Conservation (phyloP, 495 filamentous ascomycete species). For the Podospora sp. region DNA sequence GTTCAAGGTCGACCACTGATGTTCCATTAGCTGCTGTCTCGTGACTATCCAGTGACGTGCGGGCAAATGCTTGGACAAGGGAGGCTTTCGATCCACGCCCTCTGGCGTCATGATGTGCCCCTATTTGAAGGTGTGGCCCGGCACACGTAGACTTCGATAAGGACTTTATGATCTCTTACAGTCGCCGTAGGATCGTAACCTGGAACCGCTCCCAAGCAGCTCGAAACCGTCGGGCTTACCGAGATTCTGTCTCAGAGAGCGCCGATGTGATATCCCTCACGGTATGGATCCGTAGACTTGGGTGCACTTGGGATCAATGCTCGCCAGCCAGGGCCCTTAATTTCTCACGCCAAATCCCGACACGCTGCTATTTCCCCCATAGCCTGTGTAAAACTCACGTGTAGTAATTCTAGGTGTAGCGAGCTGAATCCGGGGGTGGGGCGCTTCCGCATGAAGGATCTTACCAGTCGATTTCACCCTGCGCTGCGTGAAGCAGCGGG, state of each 20-base stretch:
- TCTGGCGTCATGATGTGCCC: background rate
- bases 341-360: background rate
- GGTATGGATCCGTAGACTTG: background rate
- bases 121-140: background rate
- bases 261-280: background rate
- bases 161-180: background rate
- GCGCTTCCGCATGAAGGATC: background rate
- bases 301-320: background rate
- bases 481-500: background rate
- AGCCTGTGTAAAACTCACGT: background rate
- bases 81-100: constrained; percentile 15
- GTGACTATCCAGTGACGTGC: constrained; percentile 31
- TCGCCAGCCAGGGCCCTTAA: background rate
- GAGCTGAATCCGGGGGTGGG: constrained; percentile 9
- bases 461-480: background rate
- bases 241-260: background rate
- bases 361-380: background rate
- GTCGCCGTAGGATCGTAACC: background rate
- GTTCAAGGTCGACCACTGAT: constrained; percentile 4
- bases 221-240: background rate
- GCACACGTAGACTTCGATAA: background rate
- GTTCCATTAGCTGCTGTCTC: constrained; percentile 21
- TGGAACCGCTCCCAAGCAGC: constrained; percentile 5
- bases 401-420: background rate
- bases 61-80: constrained; percentile 23